Base-by-base conservation (phyloP, 768 basidiomycete genomes). In the Lyophyllum shimeji region DNA sequence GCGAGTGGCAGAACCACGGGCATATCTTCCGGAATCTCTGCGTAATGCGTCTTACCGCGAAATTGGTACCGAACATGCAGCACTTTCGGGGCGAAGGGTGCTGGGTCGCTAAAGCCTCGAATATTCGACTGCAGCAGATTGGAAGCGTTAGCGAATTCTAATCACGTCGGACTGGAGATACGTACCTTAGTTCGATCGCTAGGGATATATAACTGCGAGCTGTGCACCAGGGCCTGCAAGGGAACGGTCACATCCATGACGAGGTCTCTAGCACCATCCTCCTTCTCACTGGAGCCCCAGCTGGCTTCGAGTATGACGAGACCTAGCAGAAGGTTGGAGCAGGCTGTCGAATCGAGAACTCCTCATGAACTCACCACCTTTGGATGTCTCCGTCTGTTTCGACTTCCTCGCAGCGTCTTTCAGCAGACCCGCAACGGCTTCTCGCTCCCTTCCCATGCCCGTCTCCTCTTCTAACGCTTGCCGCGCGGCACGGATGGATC, bases 81-180 rank as follows among this genome's bases (percentile, higher is more conserved):
- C 5, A 75, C 74, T 74, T 95, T 95, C 46, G 79, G 71, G 52
- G 81, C 76, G n/a, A 83, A 84, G 13, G 90, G 86, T 17, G 86
- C 85, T 53, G 90, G 89, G 73, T 96, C 93, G 66, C 83, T 86
- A 75, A 97, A 94, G n/a, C 93, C 93, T 65, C 91, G 86, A 39
- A 96, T 76, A 24, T 84, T 81, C 56, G 84, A 75, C 90, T 89
- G 61, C 34, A 51, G 33, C 54, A 59, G 29, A 61, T 55, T 53
- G 25, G 39, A 53, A 11, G 29, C 27, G 23, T 50, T 7, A 3
- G 23, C 50, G 25, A 43, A 40, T 34, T 31, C 34, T 54, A 43
- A 33, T 31, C 34, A 55, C 12, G 43, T 40, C 48, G 50, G 50
- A 33, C 51, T 50, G 57, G 20, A 33, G 44, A 29, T 29, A 65